These are phyloP conservation scores for Sporodiniella umbellata DNA, from an alignment of 371 early-diverging fungal genomes.

Conservation along the genomic window DNA sequence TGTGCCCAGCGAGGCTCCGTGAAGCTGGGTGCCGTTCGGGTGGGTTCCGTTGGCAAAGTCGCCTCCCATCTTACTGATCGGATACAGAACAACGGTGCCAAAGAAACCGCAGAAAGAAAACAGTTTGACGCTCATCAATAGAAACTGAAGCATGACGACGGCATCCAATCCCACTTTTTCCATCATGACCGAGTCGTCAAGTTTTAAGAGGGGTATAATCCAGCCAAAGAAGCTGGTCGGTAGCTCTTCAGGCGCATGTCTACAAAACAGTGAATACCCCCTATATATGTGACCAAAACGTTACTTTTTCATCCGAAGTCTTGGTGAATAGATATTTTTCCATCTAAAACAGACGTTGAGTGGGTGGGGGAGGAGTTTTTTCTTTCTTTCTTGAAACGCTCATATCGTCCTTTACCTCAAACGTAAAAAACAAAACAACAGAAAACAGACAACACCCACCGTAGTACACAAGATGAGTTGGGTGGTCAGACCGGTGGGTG, in stretches of 20 bases:
- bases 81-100: conserved; percentile 43
- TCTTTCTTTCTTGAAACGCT: background rate
- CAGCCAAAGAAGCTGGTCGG: conserved; percentile 60
- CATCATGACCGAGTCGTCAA: conserved; percentile 52
- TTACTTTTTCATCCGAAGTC: conserved; percentile 59
- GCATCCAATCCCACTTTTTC: conserved; percentile 69
- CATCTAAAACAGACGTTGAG: no score
- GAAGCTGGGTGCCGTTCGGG: conserved; percentile 13
- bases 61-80: conserved; percentile 47
- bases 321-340: conserved; percentile 57
- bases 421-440: conserved; percentile 40
- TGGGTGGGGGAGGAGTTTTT: no score
- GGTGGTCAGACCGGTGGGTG: conserved; percentile 41
- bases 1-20: conserved; percentile 5
- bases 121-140: conserved; percentile 48
- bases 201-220: conserved; percentile 54
- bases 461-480: conserved; percentile 42
- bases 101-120: conserved; percentile 52
- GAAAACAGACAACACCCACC: conserved; percentile 41
- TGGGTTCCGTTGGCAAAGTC: conserved; percentile 30
- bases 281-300: no score
- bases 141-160: conserved; percentile 58
- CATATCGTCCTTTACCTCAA: conserved; percentile 24
- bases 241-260: conserved; percentile 54
- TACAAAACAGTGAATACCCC: no score